Evolutionary conservation across 306 rosid genomes (phyloP), one percentile per base, ranked within the genome.

Genomic region (Vigna radiata): DNA sequence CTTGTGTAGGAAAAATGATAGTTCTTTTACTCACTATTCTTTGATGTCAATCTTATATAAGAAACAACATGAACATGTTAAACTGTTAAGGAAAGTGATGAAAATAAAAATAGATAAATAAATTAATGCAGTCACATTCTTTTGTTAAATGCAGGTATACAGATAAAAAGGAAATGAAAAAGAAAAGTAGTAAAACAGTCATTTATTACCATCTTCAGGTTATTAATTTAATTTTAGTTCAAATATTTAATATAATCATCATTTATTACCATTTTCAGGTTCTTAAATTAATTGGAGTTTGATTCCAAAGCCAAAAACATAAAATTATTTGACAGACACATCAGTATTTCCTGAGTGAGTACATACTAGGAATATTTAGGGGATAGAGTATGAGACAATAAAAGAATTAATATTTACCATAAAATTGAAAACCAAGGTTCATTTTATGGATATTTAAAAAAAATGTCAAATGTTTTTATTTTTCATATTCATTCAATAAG

Each of bases 1-100:
- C 77, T 78, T 58, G 60, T 68, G 19, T 17, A 71, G 8, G 1
- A n/a, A 78, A 36, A 70, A 47, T 78, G 77, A 1, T 31, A 16
- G 25, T 43, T 43, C 52, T 56, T 33, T 70, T 64, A 39, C 52
- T 55, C 75, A 27, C 27, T 46, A 15, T 10, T n/a, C 75, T 68
- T 25, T 68, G 59, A 16, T 29, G 37, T 4, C 50, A 75, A 17
- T 27, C 37, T 19, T 75, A 75, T 75, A 47, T 23, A 58, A 27
- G 14, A 56, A 73, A 73, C 27, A 23, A 41, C 36, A 23, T 10
- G 62, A 21, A 0, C 41, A 39, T 10, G 41, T 11, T 43, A 19
- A 18, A 18, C 14, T 19, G 21, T 43, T 66, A 12, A 18, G 53
- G 33, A 46, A 41, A 37, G 16, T 64, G 21, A 33, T 63, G 17